Evolutionary conservation across 2,329 filamentous ascomycete genomes (phyloP).

Genomic region (Aspergillus quadricinctus): DNA sequence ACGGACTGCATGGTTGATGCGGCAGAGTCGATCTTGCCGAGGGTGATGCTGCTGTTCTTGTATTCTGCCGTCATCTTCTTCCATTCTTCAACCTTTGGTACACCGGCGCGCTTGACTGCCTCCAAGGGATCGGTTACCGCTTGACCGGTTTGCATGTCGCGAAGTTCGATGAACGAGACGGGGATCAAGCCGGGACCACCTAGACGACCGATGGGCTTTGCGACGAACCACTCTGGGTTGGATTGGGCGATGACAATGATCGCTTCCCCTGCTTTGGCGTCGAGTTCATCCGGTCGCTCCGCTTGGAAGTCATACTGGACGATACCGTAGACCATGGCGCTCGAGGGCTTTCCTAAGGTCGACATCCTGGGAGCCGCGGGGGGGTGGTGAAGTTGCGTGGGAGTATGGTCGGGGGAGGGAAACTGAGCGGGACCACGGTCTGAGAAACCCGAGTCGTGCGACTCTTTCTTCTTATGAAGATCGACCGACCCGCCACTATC

Average conservation of each 20-base stretch:
- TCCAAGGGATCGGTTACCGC: slow-evolving; percentile 77
- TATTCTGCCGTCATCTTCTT: slow-evolving; percentile 99
- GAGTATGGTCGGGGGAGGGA: slow-evolving; percentile 22
- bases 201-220: slow-evolving; percentile 96
- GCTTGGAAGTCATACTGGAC: slow-evolving; percentile 97
- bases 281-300: slow-evolving; percentile 90
- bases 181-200: slow-evolving; percentile 93
- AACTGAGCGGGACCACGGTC: slow-evolving; percentile 46
- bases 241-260: slow-evolving; percentile 99
- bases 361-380: slow-evolving; percentile 39
- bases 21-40: slow-evolving; percentile 74
- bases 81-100: slow-evolving; percentile 96
- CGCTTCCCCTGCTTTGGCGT: slow-evolving; percentile 89
- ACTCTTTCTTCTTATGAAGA: slow-evolving; percentile 51
- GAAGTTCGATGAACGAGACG: slow-evolving; percentile 92
- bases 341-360: slow-evolving; percentile 51
- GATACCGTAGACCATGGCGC: slow-evolving; percentile 92
- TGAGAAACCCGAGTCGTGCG: slow-evolving; percentile 89
- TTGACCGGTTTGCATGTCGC: slow-evolving; percentile 85
- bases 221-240: slow-evolving; percentile 98
- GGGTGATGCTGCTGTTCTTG: slow-evolving; percentile 96
- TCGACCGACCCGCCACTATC: slow-evolving; percentile 71
- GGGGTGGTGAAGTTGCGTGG: slow-evolving; percentile 16
- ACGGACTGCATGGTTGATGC: slow-evolving; percentile 49
- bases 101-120: slow-evolving; percentile 80